A percentile compares a stretch with the other conserved stretches of the same genome.
Conservation (phyloP, 1,284 basidiomycete species). For the Ceratobasidium sp. region DNA sequence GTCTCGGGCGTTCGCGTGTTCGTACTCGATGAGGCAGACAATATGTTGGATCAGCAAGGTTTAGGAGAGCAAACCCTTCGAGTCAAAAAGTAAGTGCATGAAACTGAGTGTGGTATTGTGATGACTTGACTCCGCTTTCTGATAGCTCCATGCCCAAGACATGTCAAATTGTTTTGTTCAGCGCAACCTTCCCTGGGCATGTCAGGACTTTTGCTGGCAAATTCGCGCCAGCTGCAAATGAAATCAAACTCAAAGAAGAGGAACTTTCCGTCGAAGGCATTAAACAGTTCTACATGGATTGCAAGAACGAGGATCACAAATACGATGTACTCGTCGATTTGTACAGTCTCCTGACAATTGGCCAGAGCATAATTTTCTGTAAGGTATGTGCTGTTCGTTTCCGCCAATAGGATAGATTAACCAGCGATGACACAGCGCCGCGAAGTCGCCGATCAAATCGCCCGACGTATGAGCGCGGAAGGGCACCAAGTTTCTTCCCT, state of each 20-base stretch:
- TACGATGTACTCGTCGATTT: slow-evolving; percentile 94
- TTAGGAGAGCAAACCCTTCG: slow-evolving; percentile 95
- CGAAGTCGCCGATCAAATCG: slow-evolving; percentile 91
- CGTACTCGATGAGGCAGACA: slow-evolving; percentile 98
- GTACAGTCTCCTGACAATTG: slow-evolving; percentile 91
- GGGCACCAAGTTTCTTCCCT: slow-evolving; percentile 97
- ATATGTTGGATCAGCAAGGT: slow-evolving; percentile 97
- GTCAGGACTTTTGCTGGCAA: slow-evolving; percentile 89
- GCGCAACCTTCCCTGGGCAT: slow-evolving; percentile 95
- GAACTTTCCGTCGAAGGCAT: slow-evolving; percentile 95
- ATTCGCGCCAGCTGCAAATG: slow-evolving; percentile 94
- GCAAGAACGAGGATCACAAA: slow-evolving; percentile 87
- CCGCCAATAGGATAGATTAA: slow-evolving; percentile 13
- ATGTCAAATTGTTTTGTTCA: slow-evolving; percentile 93
- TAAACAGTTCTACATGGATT: slow-evolving; percentile 98
- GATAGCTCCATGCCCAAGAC: slow-evolving; percentile 68
- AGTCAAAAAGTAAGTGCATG: slow-evolving; percentile 83
- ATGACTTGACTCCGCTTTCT: not conserved
- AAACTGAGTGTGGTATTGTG: not conserved
- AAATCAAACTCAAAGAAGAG: slow-evolving; percentile 94
- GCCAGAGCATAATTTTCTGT: slow-evolving; percentile 98
- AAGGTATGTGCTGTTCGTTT: slow-evolving; percentile 59
- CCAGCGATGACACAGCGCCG: slow-evolving; percentile 64
- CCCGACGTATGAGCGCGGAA: slow-evolving; percentile 87
- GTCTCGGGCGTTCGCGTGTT: slow-evolving; percentile 86